A percentile compares a stretch with the other conserved stretches of the same genome.
These are phyloP conservation scores for Leptographium procerum DNA, from an alignment of 2,329 filamentous ascomycete species.

Conservation along the genomic window DNA sequence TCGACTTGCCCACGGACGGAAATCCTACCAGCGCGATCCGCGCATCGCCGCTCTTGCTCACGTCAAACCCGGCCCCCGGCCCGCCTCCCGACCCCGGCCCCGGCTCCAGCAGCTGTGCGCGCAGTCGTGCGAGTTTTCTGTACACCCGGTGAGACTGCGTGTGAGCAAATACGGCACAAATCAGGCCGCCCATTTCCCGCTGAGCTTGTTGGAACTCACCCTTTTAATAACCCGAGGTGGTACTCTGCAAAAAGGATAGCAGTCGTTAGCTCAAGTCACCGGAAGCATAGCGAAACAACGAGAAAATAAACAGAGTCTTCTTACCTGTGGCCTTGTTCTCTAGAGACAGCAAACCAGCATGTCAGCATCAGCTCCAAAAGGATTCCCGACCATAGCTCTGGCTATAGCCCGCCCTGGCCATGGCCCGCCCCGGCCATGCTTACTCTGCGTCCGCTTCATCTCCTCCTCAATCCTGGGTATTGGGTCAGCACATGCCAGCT, in stretches of 20 bases:
- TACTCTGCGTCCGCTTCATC: slow-evolving; percentile 98
- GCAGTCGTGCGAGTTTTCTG: slow-evolving; percentile 89
- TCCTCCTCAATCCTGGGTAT: slow-evolving; percentile 92
- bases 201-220: slow-evolving; percentile 40
- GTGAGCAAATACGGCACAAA: background rate
- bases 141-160: too few relatives aligned
- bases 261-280: background rate
- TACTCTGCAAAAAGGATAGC: slow-evolving; percentile 66
- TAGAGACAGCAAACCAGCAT: slow-evolving; percentile 28
- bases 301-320: slow-evolving; percentile 18
- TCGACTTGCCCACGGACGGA: slow-evolving; percentile 96
- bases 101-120: slow-evolving; percentile 89
- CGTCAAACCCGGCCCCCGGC: slow-evolving; percentile 77
- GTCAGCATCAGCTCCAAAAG: background rate
- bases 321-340: slow-evolving; percentile 98
- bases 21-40: slow-evolving; percentile 97
- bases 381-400: background rate
- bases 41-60: slow-evolving; percentile 92
- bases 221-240: slow-evolving; percentile 93
- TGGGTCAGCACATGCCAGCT: background rate
- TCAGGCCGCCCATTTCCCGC: too few relatives aligned
- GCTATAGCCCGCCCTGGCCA: too few relatives aligned
- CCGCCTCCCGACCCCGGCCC: slow-evolving; percentile 66
- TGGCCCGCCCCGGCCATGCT: background rate
- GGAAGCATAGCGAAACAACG: background rate